Percentiles rank a stretch among this genome's conserved stretches.
phyloP scores from a whole-genome alignment of 768 basidiomycete genomes.

The Porpolomopsis calyptriformis region DNA sequence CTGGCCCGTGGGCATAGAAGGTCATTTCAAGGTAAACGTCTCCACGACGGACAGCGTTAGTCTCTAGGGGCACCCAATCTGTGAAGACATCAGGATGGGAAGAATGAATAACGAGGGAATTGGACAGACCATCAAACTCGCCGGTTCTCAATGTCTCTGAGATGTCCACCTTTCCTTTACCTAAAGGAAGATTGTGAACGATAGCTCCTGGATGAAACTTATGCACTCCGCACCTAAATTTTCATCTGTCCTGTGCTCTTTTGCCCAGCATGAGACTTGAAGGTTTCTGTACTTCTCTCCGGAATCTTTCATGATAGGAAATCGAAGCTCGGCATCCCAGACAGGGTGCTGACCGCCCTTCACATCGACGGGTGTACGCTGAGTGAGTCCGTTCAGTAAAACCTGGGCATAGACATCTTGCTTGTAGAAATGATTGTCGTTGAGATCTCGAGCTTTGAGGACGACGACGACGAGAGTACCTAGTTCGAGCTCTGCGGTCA shows the following conservation, averaged over 20 bases:
- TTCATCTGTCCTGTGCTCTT: conserved; percentile 65
- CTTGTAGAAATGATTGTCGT: conserved; percentile 82
- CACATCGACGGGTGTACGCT: conserved; percentile 8
- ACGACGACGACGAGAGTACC: conserved; percentile 82
- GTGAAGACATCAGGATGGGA: background rate
- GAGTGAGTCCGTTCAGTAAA: conserved; percentile 36
- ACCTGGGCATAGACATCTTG: conserved; percentile 79
- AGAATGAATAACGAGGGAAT: background rate
- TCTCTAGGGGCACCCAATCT: conserved; percentile 62
- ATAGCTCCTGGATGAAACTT: background rate
- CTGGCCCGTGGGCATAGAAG: conserved; percentile 64
- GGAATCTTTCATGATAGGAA: conserved; percentile 53
- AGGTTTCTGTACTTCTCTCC: conserved; percentile 49
- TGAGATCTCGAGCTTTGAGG: conserved; percentile 74
- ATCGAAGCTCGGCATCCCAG: conserved; percentile 85
- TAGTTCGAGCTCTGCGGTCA: conserved; percentile 39
- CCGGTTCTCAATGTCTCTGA: conserved; percentile 71
- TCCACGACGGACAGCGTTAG: conserved; percentile 59
- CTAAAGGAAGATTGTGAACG: background rate
- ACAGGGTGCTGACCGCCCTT: conserved; percentile 77
- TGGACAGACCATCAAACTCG: conserved; percentile 74
- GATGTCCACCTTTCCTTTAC: conserved; percentile 67
- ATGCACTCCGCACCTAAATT: conserved; percentile 34
- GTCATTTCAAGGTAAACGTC: conserved; percentile 92
- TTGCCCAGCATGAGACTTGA: conserved; percentile 69